These are phyloP conservation scores for Leucogyrophana mollusca DNA, from an alignment of 768 basidiomycete species.

Conservation along the genomic window DNA sequence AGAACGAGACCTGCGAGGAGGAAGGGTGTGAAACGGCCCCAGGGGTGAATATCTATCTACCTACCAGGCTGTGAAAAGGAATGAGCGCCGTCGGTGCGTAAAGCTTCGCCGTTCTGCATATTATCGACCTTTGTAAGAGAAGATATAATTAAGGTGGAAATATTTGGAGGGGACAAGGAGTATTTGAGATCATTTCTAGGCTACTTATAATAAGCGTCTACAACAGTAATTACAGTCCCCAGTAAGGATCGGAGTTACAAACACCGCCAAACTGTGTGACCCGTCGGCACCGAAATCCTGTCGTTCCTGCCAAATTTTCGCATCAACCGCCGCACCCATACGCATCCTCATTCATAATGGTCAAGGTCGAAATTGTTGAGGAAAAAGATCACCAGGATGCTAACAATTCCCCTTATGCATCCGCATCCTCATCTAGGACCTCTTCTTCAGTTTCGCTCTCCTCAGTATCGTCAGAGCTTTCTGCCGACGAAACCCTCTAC, in stretches of 20 bases:
- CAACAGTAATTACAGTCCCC: not conserved
- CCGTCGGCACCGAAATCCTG: slow-evolving; percentile 24
- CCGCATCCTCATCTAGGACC: slow-evolving; percentile 71
- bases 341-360: slow-evolving; percentile 52
- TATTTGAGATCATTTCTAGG: slow-evolving; percentile 4
- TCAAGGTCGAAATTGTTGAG: slow-evolving; percentile 89
- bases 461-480: slow-evolving; percentile 70
- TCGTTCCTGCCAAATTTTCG: slow-evolving; percentile 8
- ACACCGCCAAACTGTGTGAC: slow-evolving; percentile 3
- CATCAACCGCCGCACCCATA: slow-evolving; percentile 19
- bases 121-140: slow-evolving; percentile 19
- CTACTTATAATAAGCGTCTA: slow-evolving; percentile 12
- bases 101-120: slow-evolving; percentile 29
- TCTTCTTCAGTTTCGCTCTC: slow-evolving; percentile 72
- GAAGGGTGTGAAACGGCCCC: slow-evolving; percentile 2
- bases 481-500: slow-evolving; percentile 76
- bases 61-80: slow-evolving; percentile 34
- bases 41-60: not conserved
- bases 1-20: slow-evolving; percentile 52
- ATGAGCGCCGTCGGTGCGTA: slow-evolving; percentile 11
- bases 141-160: slow-evolving; percentile 26
- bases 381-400: slow-evolving; percentile 65
- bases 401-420: slow-evolving; percentile 65
- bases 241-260: slow-evolving; percentile 24
- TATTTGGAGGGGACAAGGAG: slow-evolving; percentile 10